phyloP scores from a whole-genome alignment of 2,329 filamentous ascomycete species.

The Cryphonectria carpinicola region DNA sequence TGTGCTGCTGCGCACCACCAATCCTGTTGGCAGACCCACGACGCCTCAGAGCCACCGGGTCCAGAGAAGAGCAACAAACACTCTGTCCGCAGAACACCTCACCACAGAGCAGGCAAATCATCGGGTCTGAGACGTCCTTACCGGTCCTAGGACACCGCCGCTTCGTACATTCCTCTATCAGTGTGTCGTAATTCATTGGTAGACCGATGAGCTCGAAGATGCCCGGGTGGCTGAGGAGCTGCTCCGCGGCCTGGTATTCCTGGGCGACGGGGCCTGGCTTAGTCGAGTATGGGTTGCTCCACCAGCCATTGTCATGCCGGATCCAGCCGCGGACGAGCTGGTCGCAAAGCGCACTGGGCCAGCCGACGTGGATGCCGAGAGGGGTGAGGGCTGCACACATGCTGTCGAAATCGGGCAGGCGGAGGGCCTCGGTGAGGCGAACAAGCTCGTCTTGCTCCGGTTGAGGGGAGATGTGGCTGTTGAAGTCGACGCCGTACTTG shows the following conservation, averaged over 20 bases:
- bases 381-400: constrained; percentile 68
- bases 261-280: neutral
- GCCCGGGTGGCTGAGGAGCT: constrained; percentile 73
- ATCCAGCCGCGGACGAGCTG: constrained; percentile 72
- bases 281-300: neutral
- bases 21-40: constrained; percentile 54
- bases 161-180: constrained; percentile 90
- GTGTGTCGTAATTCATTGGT: constrained; percentile 86
- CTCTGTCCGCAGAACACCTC: constrained; percentile 97
- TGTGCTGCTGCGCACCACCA: constrained; percentile 89
- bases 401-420: constrained; percentile 77
- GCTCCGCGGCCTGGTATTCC: constrained; percentile 10
- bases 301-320: constrained; percentile 53
- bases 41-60: constrained; percentile 43
- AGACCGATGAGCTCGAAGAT: constrained; percentile 95
- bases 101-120: constrained; percentile 91
- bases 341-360: constrained; percentile 49
- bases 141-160: constrained; percentile 85
- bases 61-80: constrained; percentile 80
- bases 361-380: constrained; percentile 49
- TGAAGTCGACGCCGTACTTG: constrained; percentile 86
- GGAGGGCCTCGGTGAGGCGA: constrained; percentile 75
- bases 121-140: constrained; percentile 88
- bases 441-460: constrained; percentile 77
- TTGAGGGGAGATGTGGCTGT: constrained; percentile 65